Conservation (phyloP, 2,329 filamentous ascomycete genomes). For the Xylariaceae sp. region DNA sequence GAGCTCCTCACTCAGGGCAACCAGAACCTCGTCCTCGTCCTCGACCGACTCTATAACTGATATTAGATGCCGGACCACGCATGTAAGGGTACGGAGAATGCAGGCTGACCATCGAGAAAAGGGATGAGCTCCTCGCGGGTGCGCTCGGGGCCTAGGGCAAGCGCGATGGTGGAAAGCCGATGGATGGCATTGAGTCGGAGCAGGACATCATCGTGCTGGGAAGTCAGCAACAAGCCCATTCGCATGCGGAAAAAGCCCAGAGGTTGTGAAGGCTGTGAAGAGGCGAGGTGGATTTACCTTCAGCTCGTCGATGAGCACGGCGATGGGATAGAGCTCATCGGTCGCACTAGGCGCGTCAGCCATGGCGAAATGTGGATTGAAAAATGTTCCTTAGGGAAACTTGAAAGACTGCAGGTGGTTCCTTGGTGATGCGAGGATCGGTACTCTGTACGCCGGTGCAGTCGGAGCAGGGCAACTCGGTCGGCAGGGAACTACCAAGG, state of each 20-base stretch:
- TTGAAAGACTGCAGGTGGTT: slow-evolving; percentile 1
- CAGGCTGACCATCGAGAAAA: slow-evolving; percentile 85
- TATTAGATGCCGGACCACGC: slow-evolving; percentile 24
- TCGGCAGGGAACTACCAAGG: too few species aligned
- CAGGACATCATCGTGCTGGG: slow-evolving; percentile 94
- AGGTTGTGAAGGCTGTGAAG: too few species aligned
- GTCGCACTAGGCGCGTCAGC: slow-evolving; percentile 82
- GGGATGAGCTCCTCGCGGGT: slow-evolving; percentile 98
- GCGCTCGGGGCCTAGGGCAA: slow-evolving; percentile 90
- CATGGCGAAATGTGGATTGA: slow-evolving; percentile 57
- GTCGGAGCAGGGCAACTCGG: too few species aligned
- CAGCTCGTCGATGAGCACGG: slow-evolving; percentile 98
- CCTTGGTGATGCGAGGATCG: slow-evolving; percentile 4
- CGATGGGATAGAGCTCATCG: slow-evolving; percentile 99
- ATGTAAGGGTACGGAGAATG: slow-evolving; percentile 13
- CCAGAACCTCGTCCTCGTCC: slow-evolving; percentile 97
- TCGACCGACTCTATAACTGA: slow-evolving; percentile 79
- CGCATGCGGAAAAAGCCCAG: too few species aligned
- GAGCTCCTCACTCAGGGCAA: slow-evolving; percentile 93
- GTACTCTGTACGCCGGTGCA: too few species aligned
- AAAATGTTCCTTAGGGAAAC: slow-evolving; percentile 2
- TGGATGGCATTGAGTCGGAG: slow-evolving; percentile 98
- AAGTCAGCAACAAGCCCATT: slow-evolving; percentile 25
- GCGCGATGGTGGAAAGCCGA: slow-evolving; percentile 94
- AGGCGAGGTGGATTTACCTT: slow-evolving; percentile 75